Evolutionary conservation across 192 early-diverging fungal species (phyloP).

Genomic region (Backusella circina): DNA sequence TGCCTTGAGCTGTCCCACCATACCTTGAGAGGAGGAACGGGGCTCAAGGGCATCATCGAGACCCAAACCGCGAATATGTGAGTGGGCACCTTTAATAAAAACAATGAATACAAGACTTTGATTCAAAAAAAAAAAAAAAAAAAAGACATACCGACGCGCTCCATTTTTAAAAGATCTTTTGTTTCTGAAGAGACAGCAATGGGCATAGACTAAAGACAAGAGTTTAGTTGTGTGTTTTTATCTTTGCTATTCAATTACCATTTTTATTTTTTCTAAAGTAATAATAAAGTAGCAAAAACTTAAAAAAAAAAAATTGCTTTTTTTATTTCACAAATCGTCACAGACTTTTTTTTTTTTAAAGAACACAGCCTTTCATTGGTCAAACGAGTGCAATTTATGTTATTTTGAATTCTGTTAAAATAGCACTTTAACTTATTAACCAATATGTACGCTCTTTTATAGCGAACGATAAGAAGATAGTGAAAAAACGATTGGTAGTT

Average conservation of each 20-base stretch:
- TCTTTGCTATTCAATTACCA: too few relatives aligned
- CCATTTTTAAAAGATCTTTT: constrained; percentile 77
- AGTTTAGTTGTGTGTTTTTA: too few relatives aligned
- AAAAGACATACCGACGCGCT: constrained; percentile 68
- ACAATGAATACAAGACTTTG: background rate
- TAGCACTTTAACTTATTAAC: too few relatives aligned
- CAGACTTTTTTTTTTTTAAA: background rate
- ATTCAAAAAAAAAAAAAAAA: background rate
- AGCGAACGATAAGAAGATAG: too few relatives aligned
- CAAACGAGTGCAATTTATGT: background rate
- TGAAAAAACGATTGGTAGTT: too few relatives aligned
- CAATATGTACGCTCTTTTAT: too few relatives aligned
- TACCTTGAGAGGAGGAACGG: constrained; percentile 82
- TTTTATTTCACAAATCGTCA: background rate
- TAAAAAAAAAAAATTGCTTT: background rate
- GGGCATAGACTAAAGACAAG: constrained; percentile 30
- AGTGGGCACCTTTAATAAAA: constrained; percentile 80
- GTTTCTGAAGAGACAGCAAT: constrained; percentile 53
- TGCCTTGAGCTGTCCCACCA: constrained; percentile 96
- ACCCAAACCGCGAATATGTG: constrained; percentile 96
- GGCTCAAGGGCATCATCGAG: constrained; percentile 93
- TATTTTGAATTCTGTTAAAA: too few relatives aligned
- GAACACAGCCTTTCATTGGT: background rate
- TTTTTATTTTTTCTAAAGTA: too few relatives aligned
- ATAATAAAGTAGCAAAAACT: too few relatives aligned